These are phyloP conservation scores for Camillea tinctor DNA, from an alignment of 2,329 filamentous ascomycete species.

Conservation along the genomic window DNA sequence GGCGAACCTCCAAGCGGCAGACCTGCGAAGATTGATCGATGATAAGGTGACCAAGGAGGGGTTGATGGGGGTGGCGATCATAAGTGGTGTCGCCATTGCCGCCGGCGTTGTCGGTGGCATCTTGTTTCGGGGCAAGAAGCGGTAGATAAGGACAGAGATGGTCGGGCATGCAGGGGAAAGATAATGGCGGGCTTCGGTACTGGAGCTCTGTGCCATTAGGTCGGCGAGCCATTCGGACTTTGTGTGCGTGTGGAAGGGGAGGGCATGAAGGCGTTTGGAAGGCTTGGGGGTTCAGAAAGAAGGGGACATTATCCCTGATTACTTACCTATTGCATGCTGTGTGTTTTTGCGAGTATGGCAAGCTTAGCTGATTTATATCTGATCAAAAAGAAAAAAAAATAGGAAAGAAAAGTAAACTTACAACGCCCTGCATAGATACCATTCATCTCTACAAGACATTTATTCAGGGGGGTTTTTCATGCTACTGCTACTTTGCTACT, in stretches of 20 bases:
- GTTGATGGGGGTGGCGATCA: constrained; percentile 88
- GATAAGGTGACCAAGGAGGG: constrained; percentile 96
- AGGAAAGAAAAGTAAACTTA: not conserved
- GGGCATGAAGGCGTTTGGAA: not conserved
- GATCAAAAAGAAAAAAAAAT: not conserved
- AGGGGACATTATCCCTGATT: not conserved
- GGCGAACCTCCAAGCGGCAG: constrained; percentile 83
- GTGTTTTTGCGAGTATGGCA: not conserved
- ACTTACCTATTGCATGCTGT: not conserved
- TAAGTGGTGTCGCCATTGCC: constrained; percentile 87
- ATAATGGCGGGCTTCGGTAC: not conserved
- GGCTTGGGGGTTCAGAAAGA: not conserved
- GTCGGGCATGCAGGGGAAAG: not conserved
- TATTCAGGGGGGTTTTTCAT: not conserved
- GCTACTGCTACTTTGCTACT: too few species aligned
- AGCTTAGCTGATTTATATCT: not conserved
- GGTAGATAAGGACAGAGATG: constrained; percentile 16
- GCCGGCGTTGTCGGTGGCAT: constrained; percentile 91
- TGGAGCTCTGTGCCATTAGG: not conserved
- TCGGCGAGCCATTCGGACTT: not conserved
- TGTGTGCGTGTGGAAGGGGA: not conserved
- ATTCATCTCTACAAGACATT: too few species aligned
- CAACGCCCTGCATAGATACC: not conserved
- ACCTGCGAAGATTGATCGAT: constrained; percentile 84
- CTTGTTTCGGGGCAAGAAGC: constrained; percentile 57